Evolutionary conservation across 2,329 filamentous ascomycete genomes (phyloP).

Genomic region (Calonectria pauciramosa): DNA sequence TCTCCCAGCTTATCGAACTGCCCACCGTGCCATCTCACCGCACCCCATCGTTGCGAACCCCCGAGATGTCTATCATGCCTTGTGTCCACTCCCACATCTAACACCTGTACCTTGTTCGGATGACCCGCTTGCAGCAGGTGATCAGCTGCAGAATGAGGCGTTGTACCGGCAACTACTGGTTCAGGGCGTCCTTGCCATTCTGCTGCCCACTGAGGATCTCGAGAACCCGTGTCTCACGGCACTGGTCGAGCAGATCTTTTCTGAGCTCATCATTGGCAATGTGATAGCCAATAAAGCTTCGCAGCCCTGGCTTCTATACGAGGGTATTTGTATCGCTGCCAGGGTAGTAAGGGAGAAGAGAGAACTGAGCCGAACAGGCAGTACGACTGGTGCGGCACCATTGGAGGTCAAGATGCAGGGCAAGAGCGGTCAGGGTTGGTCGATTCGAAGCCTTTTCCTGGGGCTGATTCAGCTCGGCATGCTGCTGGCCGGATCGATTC

Average conservation of each 20-base stretch:
- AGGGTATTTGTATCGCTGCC: constrained; percentile 81
- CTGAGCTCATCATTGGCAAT: constrained; percentile 90
- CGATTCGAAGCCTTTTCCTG: constrained; percentile 66
- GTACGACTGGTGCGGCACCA: constrained; percentile 29
- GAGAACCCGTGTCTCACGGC: constrained; percentile 88
- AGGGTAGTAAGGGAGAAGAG: constrained; percentile 54
- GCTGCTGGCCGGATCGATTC: constrained; percentile 72
- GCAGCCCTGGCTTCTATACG: constrained; percentile 91
- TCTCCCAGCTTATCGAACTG: constrained; percentile 77
- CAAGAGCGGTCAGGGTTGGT: constrained; percentile 50
- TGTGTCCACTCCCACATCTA: constrained; percentile 85
- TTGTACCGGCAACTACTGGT: constrained; percentile 91
- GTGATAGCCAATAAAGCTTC: constrained; percentile 84
- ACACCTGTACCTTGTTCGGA: constrained; percentile 78
- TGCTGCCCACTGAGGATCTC: constrained; percentile 93
- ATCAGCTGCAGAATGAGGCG: constrained; percentile 82
- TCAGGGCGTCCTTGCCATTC: constrained; percentile 82
- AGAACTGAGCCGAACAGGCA: constrained; percentile 31
- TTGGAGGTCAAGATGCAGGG: constrained; percentile 25
- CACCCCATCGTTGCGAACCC: constrained; percentile 73
- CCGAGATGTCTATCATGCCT: constrained; percentile 83
- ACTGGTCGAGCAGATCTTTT: constrained; percentile 88
- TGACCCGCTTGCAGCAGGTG: constrained; percentile 63
- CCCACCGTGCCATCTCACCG: constrained; percentile 70
- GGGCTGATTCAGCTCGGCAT: constrained; percentile 68